Base-by-base conservation (phyloP, 2,329 filamentous ascomycete genomes). In the Fusarium tupiense region DNA sequence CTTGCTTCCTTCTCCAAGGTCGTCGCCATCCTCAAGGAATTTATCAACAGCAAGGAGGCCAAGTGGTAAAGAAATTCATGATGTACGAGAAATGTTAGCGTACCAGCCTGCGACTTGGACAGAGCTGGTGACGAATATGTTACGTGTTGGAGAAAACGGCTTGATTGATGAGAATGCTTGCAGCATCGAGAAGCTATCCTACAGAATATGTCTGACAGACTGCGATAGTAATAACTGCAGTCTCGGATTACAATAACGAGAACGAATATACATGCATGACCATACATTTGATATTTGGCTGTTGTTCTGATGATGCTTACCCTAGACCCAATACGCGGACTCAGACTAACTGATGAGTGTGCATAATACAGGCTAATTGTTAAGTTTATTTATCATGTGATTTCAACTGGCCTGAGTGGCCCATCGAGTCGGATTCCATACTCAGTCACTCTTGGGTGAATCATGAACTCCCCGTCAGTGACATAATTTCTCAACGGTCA, bases 1-100 rank as follows among this genome's bases (percentile, higher is more conserved):
- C 87, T 98, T 71, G 85, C 84, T n/a, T 90, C 92, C 14, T 86
- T 98, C 78, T 92, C 96, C 85, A 91, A 92, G 83, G 88, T 92
- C 77, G 91, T 98, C 56, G 85, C 78, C n/a, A 95, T 97, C 77
- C 85, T 98, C 81, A 90, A 90, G 83, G 85, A 80, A 5, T 91
- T 91, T 83, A 80, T 89, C 65, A 82, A 82, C 49, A 86, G 81
- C 82, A 88, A 88, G 83, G 88, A 90, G 72, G 87, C 87, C 69
- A 89, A 90, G 84, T 90, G 86, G 87, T 89, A 86, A 81, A 76
- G 5, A 46, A 33, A 52, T 54, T 41, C n/a, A 57, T 53, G 29
- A 54, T 59, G 19, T 37, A 52, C 26, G 54, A 56, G 29, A 47
- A 66, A 44, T 70, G 40, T 67, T 60, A 41, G 38, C 41, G 49